These are phyloP conservation scores for Ascoidea asiatica DNA, from an alignment of 805 yeast genomes.

Conservation along the genomic window DNA sequence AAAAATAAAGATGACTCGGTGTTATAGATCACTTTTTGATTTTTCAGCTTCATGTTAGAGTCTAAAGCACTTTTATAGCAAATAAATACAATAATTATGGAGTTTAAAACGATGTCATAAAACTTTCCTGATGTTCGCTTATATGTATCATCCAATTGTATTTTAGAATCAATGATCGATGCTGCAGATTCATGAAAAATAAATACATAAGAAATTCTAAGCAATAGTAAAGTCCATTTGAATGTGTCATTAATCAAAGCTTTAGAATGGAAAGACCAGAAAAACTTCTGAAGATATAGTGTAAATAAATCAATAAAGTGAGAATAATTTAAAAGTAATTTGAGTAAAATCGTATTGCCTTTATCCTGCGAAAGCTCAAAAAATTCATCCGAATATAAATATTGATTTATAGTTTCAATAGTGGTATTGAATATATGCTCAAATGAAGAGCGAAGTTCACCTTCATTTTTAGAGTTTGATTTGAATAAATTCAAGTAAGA, in stretches of 20 bases:
- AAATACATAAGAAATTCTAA: not conserved
- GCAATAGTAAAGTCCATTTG: no score
- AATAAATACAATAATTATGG: not conserved
- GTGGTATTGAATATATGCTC: conserved; percentile 34
- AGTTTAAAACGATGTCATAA: not conserved
- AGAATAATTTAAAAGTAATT: no score
- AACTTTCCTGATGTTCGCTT: not conserved
- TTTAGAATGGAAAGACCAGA: not conserved
- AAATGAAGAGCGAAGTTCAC: conserved; percentile 22
- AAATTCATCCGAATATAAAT: conserved; percentile 9
- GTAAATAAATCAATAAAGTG: not conserved
- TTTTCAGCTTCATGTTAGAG: not conserved
- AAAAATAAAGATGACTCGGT: conserved; percentile 28
- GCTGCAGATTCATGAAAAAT: not conserved
- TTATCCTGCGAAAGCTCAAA: not conserved
- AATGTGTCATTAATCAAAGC: not conserved
- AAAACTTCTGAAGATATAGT: no score
- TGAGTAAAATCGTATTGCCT: no score
- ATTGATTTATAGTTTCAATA: conserved; percentile 23
- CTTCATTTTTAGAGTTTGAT: conserved; percentile 2
- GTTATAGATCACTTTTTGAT: not conserved
- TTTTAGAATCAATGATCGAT: no score
- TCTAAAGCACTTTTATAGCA: not conserved
- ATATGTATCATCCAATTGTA: not conserved
- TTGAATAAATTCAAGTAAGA: conserved; percentile 6